phyloP scores from a whole-genome alignment of 805 yeast species.

The Nakazawaea ishiwadae region DNA sequence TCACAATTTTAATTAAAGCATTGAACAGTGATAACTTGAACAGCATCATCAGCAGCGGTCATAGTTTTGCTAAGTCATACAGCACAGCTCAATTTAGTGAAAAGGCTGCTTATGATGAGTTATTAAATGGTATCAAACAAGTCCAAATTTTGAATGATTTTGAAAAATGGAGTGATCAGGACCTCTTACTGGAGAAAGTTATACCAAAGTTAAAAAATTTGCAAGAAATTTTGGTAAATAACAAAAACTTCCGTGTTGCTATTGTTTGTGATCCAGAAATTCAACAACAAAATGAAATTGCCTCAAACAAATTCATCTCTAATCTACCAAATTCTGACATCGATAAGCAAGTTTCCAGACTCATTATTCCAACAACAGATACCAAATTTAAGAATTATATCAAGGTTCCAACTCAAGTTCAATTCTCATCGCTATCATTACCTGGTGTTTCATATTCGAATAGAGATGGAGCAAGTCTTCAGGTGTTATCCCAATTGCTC shows the following conservation, averaged over 20 bases:
- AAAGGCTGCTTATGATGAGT: constrained; percentile 56
- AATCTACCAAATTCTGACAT: constrained; percentile 2
- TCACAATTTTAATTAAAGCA: constrained; percentile 67
- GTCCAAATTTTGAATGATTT: constrained; percentile 63
- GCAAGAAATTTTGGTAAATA: constrained; percentile 36
- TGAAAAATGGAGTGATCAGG: constrained; percentile 47
- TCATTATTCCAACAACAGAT: neutral
- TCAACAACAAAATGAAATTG: constrained; percentile 24
- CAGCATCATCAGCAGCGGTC: constrained; percentile 83
- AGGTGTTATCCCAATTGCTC: constrained; percentile 72
- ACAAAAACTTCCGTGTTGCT: constrained; percentile 44
- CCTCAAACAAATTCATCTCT: constrained; percentile 28
- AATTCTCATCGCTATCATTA: constrained; percentile 68
- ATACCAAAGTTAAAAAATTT: constrained; percentile 61
- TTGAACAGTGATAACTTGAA: constrained; percentile 75
- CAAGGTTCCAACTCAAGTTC: constrained; percentile 82
- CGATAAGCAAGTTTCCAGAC: constrained; percentile 13
- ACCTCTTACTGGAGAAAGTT: constrained; percentile 45
- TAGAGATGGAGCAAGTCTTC: constrained; percentile 80
- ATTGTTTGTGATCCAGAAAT: constrained; percentile 53
- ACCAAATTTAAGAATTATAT: constrained; percentile 39
- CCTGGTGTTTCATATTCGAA: constrained; percentile 63
- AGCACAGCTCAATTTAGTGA: constrained; percentile 63
- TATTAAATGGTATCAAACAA: constrained; percentile 72
- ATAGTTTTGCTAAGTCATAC: constrained; percentile 67